Base-by-base conservation (phyloP, 768 basidiomycete genomes). In the Agaricus bisporus region DNA sequence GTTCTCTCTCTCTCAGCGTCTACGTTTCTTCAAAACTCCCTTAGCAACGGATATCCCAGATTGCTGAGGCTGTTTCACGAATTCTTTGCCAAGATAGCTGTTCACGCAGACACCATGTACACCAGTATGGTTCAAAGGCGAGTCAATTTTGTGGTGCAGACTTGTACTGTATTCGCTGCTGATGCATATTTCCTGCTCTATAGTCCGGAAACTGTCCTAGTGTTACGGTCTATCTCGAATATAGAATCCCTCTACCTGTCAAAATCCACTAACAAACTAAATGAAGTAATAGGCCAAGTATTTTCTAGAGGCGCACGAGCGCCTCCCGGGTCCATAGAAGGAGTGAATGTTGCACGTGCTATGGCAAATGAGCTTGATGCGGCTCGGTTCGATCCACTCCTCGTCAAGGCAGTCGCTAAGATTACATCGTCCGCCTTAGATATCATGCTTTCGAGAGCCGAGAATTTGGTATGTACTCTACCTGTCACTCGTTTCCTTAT, bases 101-200 rank as follows among this genome's bases (percentile, higher is more conserved):
- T 95, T 10, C 91, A 98, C 64, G 97, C 97, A 1, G 95, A 98
- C 63, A 98, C 97, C 0, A 73, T 90, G 5, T 98, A 98, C 65
- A 85, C 82, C 0, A 81, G 85, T 49, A 76, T 81, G 0, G 79
- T 88, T 47, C 97, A 99, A 70, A 93, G 91, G 92, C 90, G 55
- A 51, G 15, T 57, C 28, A 39, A 9, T 39, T 20, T 29, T 39
- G 22, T 8, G 38, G 47, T 12, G 15, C 51, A 46, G 49, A 29
- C 32, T 25, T 10, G 22, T 22, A 22, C 17, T 26, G 11, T 48
- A 37, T 26, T 51, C 36, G 54, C 41, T 49, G 36, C 46, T 32
- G 22, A 26, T 41, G 38, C 51, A 54, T 15, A 55, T 41, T 15
- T 9, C 56, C 32, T 42, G 28, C 56, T 12, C 22, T 22, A 22